These are phyloP conservation scores for Ascochyta lentis DNA, from an alignment of 2,329 filamentous ascomycete genomes.

Conservation along the genomic window DNA sequence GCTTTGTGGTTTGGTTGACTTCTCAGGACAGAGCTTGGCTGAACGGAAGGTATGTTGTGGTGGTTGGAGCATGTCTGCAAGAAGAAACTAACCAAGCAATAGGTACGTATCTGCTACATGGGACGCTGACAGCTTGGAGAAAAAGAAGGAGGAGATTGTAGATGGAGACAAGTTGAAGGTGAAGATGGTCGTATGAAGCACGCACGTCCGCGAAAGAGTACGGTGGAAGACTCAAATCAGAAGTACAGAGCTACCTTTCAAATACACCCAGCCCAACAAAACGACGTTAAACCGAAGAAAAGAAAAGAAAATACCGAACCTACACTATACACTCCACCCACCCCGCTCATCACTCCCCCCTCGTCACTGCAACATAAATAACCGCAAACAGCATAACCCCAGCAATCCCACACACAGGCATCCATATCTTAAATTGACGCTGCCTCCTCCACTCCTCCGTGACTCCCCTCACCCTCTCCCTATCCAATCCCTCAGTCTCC, in stretches of 20 bases:
- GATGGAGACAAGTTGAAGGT: conserved; percentile 32
- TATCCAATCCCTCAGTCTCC: no score
- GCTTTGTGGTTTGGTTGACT: conserved; percentile 32
- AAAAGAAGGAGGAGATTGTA: conserved; percentile 32
- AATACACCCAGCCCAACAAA: no score
- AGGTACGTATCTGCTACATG: conserved; percentile 31
- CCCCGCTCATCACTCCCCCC: background rate
- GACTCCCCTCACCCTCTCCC: no score
- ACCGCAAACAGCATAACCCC: background rate
- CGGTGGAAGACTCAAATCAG: no score
- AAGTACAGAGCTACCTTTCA: no score
- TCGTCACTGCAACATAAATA: background rate
- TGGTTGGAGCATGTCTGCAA: background rate
- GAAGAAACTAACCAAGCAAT: background rate
- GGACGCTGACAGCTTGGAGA: conserved; percentile 33
- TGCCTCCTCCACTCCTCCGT: background rate
- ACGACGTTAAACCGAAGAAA: no score
- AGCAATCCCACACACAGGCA: background rate
- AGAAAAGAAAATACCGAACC: no score
- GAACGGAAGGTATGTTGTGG: conserved; percentile 21
- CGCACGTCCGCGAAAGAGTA: no score
- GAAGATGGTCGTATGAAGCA: conserved; percentile 19
- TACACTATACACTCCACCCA: background rate
- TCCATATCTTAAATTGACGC: background rate
- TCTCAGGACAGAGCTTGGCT: conserved; percentile 28